These are phyloP conservation scores for Filobasidium floriforme DNA, from an alignment of 768 basidiomycete species.

Conservation along the genomic window DNA sequence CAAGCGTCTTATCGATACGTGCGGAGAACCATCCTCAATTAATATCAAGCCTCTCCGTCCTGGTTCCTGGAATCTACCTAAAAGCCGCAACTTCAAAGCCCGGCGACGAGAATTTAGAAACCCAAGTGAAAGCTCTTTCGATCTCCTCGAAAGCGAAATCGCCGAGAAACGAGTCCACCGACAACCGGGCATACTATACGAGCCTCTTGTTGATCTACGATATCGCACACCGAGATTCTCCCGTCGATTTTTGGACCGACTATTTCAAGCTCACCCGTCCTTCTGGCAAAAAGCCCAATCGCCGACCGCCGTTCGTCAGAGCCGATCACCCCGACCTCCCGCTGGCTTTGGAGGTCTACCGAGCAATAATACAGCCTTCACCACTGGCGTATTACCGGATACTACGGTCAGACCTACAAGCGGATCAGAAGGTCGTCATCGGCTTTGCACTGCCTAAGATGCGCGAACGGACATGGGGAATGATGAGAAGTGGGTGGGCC, in stretches of 20 bases:
- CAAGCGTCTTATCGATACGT: slow-evolving; percentile 30
- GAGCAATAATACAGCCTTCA: slow-evolving; percentile 10
- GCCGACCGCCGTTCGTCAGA: not conserved
- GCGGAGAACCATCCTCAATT: slow-evolving; percentile 34
- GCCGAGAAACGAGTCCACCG: not conserved
- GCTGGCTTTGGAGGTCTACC: slow-evolving; percentile 5
- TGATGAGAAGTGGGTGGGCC: not conserved
- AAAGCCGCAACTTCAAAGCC: not conserved
- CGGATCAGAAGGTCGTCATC: not conserved
- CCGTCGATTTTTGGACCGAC: slow-evolving; percentile 8
- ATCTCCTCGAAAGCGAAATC: not conserved
- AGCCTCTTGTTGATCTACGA: slow-evolving; percentile 18
- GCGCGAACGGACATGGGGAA: not conserved
- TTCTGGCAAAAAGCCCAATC: too few species aligned
- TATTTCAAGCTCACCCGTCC: slow-evolving; percentile 7
- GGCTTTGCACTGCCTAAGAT: not conserved
- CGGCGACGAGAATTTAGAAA: not conserved
- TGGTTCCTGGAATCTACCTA: slow-evolving; percentile 34
- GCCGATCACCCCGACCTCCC: slow-evolving; percentile 9
- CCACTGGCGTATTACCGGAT: not conserved
- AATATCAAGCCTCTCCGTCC: slow-evolving; percentile 33
- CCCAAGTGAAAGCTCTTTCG: not conserved
- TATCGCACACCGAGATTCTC: slow-evolving; percentile 11
- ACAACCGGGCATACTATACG: slow-evolving; percentile 8
- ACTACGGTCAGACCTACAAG: not conserved